Base-by-base conservation (phyloP, 768 basidiomycete genomes). In the Podaxis sp. region DNA sequence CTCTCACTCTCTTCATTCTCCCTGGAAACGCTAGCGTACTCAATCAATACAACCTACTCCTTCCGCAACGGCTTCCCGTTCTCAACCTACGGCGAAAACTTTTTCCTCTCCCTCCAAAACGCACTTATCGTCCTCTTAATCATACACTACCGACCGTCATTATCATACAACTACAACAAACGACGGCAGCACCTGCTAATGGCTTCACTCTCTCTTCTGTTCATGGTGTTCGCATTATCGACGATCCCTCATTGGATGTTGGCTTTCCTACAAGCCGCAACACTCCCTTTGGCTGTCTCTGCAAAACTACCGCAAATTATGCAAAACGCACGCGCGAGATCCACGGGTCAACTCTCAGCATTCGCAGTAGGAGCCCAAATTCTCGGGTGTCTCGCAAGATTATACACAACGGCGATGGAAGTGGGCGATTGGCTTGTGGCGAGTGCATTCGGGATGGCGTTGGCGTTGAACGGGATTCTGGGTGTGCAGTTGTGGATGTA, bases 41-140 rank as follows among this genome's bases (percentile, higher is more conserved):
- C 89, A 36, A 95, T 98, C 69, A 94, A 88, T 0, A 83, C 94
- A 25, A 86, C 87, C 9, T 98, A 98, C 74, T 90, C 95, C 2
- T 86, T 85, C 69, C 82, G 93, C n/a, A 89, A 93, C 70, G 74
- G 78, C 17, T 97, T 95, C 74, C 94, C 96, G 1, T 97, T 97
- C 80, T 94, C 93, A n/a, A 97, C 96, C 1, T 98, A 98, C 64
- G 96, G 96, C 70, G 96, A 98, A 75, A 98, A 96, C 79, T 74
- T 95, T 63, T 97, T 97, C 85, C 84, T 98, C 53, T 88, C 92
- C 40, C 70, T 94, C 62, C 94, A 96, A 75, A 94, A 96, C 76
- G 80, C 89, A 67, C 65, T 91, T 75, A 93, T 97, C 70, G 93
- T 93, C 17, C 81, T 94, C 69, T 85, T 96, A 67, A 96, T 96